These are phyloP conservation scores for Myrmaecium sp. DNA, from an alignment of 2,329 filamentous ascomycete genomes.

Conservation along the genomic window DNA sequence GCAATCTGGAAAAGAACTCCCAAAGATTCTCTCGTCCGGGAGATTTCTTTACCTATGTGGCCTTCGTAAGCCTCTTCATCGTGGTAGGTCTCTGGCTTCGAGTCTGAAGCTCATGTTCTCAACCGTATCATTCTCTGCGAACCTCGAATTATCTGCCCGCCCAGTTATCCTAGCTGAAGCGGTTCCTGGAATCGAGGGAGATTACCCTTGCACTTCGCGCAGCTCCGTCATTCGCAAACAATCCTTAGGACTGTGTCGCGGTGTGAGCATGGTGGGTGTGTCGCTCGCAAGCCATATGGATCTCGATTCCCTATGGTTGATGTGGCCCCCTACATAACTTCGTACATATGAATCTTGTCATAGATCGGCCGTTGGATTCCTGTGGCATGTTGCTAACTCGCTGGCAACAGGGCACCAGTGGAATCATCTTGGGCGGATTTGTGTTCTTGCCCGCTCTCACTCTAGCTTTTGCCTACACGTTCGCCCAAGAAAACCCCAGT, in stretches of 20 bases:
- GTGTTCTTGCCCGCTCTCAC: slow-evolving; percentile 48
- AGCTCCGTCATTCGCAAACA: slow-evolving; percentile 35
- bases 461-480: slow-evolving; percentile 70
- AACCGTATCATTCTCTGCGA: slow-evolving; percentile 8
- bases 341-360: too few species aligned
- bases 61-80: slow-evolving; percentile 55
- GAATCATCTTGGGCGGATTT: slow-evolving; percentile 30
- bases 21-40: slow-evolving; percentile 58
- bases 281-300: slow-evolving; percentile 36
- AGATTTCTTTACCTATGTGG: slow-evolving; percentile 64
- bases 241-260: slow-evolving; percentile 26
- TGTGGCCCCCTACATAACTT: slow-evolving; percentile 47
- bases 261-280: slow-evolving; percentile 35
- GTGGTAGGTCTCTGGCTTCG: slow-evolving; percentile 46
- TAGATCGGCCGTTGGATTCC: too few species aligned
- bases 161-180: slow-evolving; percentile 33
- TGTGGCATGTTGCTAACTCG: slow-evolving; percentile 1
- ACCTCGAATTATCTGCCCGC: slow-evolving; percentile 46
- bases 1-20: slow-evolving; percentile 54
- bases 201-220: slow-evolving; percentile 32
- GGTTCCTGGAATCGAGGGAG: slow-evolving; percentile 39
- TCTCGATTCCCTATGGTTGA: slow-evolving; percentile 38
- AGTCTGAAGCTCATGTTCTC: slow-evolving; percentile 9
- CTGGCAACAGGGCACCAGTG: slow-evolving; percentile 2
- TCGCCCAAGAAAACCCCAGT: slow-evolving; percentile 69